Percentiles rank a stretch among this genome's conserved stretches.
phyloP scores from a whole-genome alignment of 1,284 basidiomycete genomes.

The Fomitopsis schrenkii region DNA sequence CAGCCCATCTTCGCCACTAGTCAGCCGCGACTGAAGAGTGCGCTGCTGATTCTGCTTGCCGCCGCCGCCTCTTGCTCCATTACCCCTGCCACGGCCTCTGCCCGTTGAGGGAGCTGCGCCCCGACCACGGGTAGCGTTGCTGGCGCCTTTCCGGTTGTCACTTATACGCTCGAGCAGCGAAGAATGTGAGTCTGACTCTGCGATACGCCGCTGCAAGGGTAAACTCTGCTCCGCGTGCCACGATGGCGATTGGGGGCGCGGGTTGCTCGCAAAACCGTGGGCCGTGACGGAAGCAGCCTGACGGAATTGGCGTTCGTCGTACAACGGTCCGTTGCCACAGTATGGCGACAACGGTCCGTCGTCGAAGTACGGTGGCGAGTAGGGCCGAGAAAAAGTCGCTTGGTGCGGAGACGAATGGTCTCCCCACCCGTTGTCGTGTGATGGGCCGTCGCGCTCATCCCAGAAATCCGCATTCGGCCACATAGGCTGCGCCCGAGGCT shows the following conservation, averaged over 20 bases:
- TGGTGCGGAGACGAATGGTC: neutral
- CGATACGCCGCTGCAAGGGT: neutral
- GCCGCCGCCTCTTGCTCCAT: neutral
- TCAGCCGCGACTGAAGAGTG: neutral
- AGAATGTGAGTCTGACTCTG: neutral
- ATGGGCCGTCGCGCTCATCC: neutral
- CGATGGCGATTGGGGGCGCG: neutral
- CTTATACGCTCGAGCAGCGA: conserved; percentile 9
- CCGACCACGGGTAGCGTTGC: neutral
- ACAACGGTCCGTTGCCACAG: neutral
- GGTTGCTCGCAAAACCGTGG: neutral
- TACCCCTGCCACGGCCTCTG: neutral
- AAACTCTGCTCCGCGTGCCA: neutral
- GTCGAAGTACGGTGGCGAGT: neutral
- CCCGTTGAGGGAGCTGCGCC: neutral
- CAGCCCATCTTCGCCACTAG: neutral
- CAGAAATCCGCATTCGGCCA: no score
- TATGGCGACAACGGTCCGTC: no score
- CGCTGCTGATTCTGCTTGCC: neutral
- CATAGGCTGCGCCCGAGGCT: neutral
- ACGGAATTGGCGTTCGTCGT: neutral
- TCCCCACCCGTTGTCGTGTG: neutral
- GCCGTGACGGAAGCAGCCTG: no score
- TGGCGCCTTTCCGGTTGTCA: neutral
- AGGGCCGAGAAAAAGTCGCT: neutral